phyloP scores from a whole-genome alignment of 495 filamentous ascomycete species.

The Podospora tetraspora region DNA sequence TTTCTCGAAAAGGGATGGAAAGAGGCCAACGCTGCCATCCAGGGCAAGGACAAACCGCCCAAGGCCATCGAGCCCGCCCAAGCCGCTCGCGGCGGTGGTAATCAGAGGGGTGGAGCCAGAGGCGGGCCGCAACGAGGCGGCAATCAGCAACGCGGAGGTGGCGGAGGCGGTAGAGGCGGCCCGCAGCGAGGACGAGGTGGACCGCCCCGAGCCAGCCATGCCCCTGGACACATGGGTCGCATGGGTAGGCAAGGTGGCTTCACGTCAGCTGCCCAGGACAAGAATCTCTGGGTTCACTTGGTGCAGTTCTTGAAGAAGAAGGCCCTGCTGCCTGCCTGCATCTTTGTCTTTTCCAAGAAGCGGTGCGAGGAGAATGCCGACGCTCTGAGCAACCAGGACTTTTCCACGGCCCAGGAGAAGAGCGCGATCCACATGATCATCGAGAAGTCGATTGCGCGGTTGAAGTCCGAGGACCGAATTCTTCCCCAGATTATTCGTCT shows the following conservation, averaged over 20 bases:
- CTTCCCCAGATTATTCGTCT: conserved; percentile 87
- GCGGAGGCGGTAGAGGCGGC: conserved; percentile 46
- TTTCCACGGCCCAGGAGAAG: conserved; percentile 86
- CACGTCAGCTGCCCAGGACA: conserved; percentile 85
- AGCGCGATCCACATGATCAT: conserved; percentile 96
- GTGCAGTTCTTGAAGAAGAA: conserved; percentile 86
- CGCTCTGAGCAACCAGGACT: conserved; percentile 89
- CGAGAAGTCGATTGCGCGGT: conserved; percentile 85
- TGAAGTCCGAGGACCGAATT: conserved; percentile 83
- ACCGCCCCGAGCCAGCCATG: conserved; percentile 52
- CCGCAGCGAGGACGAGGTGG: conserved; percentile 55
- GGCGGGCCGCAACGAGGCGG: conserved; percentile 53
- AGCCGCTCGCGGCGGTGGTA: conserved; percentile 42
- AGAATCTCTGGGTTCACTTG: conserved; percentile 93
- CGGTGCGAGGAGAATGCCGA: conserved; percentile 96
- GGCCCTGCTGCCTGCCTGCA: conserved; percentile 81
- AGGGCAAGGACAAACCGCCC: conserved; percentile 68
- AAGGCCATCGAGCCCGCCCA: conserved; percentile 52
- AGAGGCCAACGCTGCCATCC: conserved; percentile 77
- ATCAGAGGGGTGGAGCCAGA: conserved; percentile 46
- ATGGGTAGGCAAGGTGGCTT: conserved; percentile 76
- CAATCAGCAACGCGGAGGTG: conserved; percentile 47
- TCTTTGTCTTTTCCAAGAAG: conserved; percentile 98
- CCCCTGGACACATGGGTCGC: conserved; percentile 78
- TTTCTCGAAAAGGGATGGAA: conserved; percentile 93